Base-by-base conservation (phyloP, 2,329 filamentous ascomycete species). In the Neofusicoccum cordaticola region DNA sequence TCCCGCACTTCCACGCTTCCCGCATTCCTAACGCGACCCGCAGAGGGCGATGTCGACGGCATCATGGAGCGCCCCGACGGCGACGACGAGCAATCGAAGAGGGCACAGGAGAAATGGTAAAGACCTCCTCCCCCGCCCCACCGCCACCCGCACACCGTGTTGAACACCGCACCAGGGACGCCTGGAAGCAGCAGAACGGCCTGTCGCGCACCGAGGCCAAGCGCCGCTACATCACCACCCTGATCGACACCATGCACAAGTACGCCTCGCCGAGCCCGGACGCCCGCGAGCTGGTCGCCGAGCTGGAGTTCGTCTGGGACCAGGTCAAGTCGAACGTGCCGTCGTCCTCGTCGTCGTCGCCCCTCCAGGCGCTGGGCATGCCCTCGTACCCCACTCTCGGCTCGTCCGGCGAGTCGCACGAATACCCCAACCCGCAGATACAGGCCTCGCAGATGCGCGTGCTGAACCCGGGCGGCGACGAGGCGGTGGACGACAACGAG, bases 291-390 rank as follows among this genome's bases (percentile, higher is more conserved):
- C 84, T 99, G 44, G 93, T 98, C 42, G 85, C 88, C 9, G 95
- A 99, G 77, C 86, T 99, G n/a, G 95, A 99, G 79, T 99, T 98
- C 72, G 94, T 99, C 44, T 99, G 95, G 95, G 93, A 97, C 71
- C 95, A 98, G 77, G 94, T 99, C 71, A 96, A 95, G 77, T 90
- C 90, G 70, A 97, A 94, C 71, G 86, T 83, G 8, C 77, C 87
- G 11, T 87, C 89, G 17, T 88, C 89, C 0, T 77, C 42, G 80
- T 88, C 44, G 75, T 84, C 71, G 4, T 78, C 71, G 17, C 75
- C 77, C 1, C 67, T 75, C 17, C 78, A 75, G 44, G 75, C 77
- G 15, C 69, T 79, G 34, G 72, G 79, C 17, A 74, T 76, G 58
- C 68, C 67, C 15, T 69, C 67, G 11, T 73, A 74, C 63, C 70